Evolutionary conservation across 83 land plant species (phyloP).

Genomic region (Diphasiastrum complanatum): DNA sequence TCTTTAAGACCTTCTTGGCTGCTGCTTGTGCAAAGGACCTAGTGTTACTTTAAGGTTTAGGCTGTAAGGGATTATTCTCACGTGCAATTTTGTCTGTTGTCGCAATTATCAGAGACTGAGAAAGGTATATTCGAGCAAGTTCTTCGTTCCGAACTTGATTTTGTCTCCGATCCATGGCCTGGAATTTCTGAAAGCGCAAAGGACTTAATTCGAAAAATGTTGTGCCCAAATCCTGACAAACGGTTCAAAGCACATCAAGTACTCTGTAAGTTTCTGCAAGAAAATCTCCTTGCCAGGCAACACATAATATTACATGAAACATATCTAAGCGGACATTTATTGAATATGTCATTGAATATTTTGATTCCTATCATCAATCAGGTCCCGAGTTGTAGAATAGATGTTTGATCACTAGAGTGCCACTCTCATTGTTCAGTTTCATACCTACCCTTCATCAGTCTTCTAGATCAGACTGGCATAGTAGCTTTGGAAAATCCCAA

Average conservation of each 20-base stretch:
- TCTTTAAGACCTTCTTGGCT: neutral
- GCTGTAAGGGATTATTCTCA: slow-evolving; percentile 1
- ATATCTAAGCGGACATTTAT: no score
- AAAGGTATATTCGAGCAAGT: slow-evolving; percentile 54
- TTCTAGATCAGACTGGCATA: no score
- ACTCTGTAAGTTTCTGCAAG: slow-evolving; percentile 30
- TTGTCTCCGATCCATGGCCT: slow-evolving; percentile 53
- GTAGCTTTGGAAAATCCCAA: no score
- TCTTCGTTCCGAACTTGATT: slow-evolving; percentile 43
- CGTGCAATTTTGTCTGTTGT: neutral
- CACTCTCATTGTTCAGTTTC: no score
- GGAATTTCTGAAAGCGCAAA: slow-evolving; percentile 49
- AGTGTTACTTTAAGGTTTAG: slow-evolving; percentile 7
- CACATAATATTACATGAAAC: no score
- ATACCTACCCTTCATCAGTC: no score
- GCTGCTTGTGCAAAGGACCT: neutral
- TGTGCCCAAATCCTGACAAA: slow-evolving; percentile 32
- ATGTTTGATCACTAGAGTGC: no score
- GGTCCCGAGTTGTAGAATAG: no score
- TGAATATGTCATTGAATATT: no score
- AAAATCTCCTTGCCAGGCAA: slow-evolving; percentile 5
- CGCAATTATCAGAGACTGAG: slow-evolving; percentile 40
- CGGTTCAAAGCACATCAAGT: slow-evolving; percentile 49
- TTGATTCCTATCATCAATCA: no score
- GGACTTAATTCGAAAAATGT: slow-evolving; percentile 46